Conservation (phyloP, 2,329 filamentous ascomycete genomes). For the Alternaria gaisen region DNA sequence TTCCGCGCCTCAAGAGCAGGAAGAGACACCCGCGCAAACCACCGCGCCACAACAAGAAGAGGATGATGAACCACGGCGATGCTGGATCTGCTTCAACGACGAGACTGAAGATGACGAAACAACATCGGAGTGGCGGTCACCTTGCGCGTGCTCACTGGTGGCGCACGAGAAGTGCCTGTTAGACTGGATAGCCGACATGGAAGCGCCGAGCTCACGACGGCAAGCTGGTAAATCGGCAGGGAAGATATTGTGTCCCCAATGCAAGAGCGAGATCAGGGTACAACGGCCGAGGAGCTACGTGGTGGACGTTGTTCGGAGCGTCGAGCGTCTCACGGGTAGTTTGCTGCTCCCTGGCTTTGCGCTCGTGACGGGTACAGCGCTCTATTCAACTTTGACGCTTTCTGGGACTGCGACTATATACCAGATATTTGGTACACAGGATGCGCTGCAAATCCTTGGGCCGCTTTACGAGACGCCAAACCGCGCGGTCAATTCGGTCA, state of each 20-base stretch:
- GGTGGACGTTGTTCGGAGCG: conserved; percentile 69
- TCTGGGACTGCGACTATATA: conserved; percentile 71
- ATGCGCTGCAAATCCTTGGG: conserved; percentile 64
- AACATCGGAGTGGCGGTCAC: conserved; percentile 78
- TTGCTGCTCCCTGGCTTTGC: conserved; percentile 73
- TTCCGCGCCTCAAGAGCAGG: conserved; percentile 22
- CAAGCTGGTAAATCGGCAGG: conserved; percentile 58
- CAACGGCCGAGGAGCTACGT: conserved; percentile 77
- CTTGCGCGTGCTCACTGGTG: conserved; percentile 88
- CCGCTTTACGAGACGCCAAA: conserved; percentile 50
- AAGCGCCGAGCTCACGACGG: conserved; percentile 66
- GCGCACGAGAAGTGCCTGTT: conserved; percentile 91
- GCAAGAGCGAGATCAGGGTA: conserved; percentile 81
- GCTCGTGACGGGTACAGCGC: conserved; percentile 59
- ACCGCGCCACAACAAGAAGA: conserved; percentile 24
- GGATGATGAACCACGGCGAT: conserved; percentile 60
- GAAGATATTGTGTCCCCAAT: conserved; percentile 85
- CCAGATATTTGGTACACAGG: conserved; percentile 70
- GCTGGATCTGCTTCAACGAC: conserved; percentile 75
- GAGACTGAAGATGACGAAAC: conserved; percentile 70
- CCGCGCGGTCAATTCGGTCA: conserved; percentile 41
- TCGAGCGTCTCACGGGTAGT: conserved; percentile 65
- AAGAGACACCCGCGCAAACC: conserved; percentile 23
- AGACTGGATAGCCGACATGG: conserved; percentile 92
- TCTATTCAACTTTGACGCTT: conserved; percentile 58